Evolutionary conservation across 2,329 filamentous ascomycete species (phyloP), one percentile per base, ranked within the genome.

Genomic region (Lasiodiplodia sp.): DNA sequence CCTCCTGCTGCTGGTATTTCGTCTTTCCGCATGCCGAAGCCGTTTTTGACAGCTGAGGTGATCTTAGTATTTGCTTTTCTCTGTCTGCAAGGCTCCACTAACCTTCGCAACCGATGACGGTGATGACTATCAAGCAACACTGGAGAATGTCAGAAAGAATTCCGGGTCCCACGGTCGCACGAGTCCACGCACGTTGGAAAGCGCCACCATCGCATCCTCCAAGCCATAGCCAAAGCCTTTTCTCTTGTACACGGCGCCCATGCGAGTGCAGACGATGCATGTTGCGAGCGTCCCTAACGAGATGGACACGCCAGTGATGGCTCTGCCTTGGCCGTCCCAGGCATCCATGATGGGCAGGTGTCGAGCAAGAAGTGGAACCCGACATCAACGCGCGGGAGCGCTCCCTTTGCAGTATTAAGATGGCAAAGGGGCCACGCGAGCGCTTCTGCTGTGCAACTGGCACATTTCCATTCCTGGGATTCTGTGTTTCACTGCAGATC

Each of bases 161-260:
- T n/a, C 8, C 11, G 34, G 10, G 8, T 16, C 25, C 16, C 25
- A 11, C 25, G 8, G 51, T 40, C 34, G 51, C 49, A 66, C 49
- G 31, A 31, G 16, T 44, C 12, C 44, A 56, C 72, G 71, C 63
- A 76, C 75, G 58, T 70, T 71, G 8, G 75, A 68, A 23, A 68
- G 51, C 12, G 74, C 71, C 4, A 76, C 73, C 49, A 75, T 71
- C 1, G 28, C 71, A 51, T 76, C 75, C 58, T 76, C 75, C 6
- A 71, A 11, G 5, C 75, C 75, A 34, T 31, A 75, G 68, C 72
- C 72, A 75, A 34, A 34, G 3, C 75, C 75, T 53, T 73, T 69
- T 51, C 74, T 71, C 34, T 70, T 72, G 28, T 71, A 70, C 31
- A 73, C 75, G 1, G 71, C 71, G 6, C 66, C 53, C 37, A 76